phyloP scores from a whole-genome alignment of 2,329 filamentous ascomycete genomes.

The Diaporthe eres region DNA sequence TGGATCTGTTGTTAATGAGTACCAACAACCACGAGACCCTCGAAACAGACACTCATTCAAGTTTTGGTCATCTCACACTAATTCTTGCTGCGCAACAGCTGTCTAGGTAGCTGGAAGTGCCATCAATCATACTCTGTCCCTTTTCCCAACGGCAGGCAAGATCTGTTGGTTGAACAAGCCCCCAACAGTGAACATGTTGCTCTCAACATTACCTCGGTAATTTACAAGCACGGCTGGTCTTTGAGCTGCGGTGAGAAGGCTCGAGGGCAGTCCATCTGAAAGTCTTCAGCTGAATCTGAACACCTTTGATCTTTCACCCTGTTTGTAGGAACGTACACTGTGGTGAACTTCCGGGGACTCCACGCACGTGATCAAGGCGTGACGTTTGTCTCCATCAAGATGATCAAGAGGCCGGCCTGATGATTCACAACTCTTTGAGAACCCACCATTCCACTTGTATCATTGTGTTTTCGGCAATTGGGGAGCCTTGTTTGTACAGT shows the following conservation, averaged over 20 bases:
- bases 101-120: too few relatives aligned
- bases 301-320: not conserved
- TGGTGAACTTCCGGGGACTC: too few relatives aligned
- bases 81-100: not conserved
- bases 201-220: not conserved
- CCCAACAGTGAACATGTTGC: not conserved
- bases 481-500: not conserved
- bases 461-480: rapidly evolving
- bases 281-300: not conserved
- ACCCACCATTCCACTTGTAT: not conserved
- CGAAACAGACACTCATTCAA: not conserved
- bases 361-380: not conserved
- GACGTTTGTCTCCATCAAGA: too few relatives aligned
- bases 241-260: too few relatives aligned
- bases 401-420: not conserved
- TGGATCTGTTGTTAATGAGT: too few relatives aligned
- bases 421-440: too few relatives aligned
- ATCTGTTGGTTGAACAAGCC: not conserved
- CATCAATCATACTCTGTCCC: not conserved
- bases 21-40: too few relatives aligned
- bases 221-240: not conserved
- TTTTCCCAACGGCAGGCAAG: rapidly evolving
- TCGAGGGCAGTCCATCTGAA: too few relatives aligned
- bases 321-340: rapidly evolving
- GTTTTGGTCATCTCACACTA: not conserved